phyloP scores from a whole-genome alignment of 495 filamentous ascomycete genomes.

The Letharia lupina region DNA sequence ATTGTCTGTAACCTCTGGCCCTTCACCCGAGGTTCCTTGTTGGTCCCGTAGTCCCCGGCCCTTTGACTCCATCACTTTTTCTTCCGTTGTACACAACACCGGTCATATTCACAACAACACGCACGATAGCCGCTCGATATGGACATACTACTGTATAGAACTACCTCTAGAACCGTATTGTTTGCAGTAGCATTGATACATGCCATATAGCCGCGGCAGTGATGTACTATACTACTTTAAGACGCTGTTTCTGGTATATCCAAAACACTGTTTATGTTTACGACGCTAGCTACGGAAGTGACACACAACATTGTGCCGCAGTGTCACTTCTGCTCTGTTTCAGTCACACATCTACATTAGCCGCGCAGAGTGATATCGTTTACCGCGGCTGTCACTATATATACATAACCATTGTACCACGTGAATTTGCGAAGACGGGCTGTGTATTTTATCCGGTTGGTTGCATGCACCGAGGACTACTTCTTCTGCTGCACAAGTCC shows the following conservation, averaged over 20 bases:
- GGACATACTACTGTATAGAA: no score
- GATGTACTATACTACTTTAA: no score
- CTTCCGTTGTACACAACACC: neutral
- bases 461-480: neutral
- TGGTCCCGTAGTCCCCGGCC: neutral
- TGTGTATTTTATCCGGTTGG: conserved; percentile 2
- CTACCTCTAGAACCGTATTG: no score
- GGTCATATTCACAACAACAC: neutral
- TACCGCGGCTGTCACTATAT: neutral
- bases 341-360: neutral
- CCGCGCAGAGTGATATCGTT: neutral
- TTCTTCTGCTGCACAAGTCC: neutral
- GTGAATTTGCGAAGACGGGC: neutral
- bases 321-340: neutral
- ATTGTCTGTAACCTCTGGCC: neutral
- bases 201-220: no score
- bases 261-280: no score
- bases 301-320: neutral
- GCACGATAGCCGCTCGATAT: neutral
- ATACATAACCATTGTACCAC: neutral
- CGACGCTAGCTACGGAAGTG: neutral
- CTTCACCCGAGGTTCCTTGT: neutral
- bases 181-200: no score
- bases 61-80: neutral
- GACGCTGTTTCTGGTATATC: no score